These are phyloP conservation scores for Actinomucor elegans DNA, from an alignment of 371 early-diverging fungal species.

Conservation along the genomic window DNA sequence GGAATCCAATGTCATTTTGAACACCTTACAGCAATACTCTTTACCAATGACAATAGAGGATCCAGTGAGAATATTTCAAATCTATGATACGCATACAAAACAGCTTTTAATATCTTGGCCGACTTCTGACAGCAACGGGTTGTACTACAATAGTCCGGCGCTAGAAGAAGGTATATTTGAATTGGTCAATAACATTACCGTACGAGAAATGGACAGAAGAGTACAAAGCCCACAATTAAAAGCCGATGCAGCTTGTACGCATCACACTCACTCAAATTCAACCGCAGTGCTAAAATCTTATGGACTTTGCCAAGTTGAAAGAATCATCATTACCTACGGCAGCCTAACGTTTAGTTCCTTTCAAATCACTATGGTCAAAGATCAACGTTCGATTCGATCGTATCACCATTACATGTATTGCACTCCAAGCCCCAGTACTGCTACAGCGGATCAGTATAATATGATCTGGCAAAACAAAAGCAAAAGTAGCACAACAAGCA, in stretches of 20 bases:
- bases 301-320: conserved; percentile 26
- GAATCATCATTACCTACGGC: conserved; percentile 34
- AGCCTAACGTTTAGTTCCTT: conserved; percentile 28
- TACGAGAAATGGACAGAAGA: conserved; percentile 5
- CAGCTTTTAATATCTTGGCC: conserved; percentile 13
- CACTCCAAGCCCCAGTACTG: too few species aligned
- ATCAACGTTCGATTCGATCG: neutral
- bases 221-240: neutral
- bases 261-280: conserved; percentile 30
- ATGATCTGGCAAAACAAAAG: too few species aligned
- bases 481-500: too few species aligned
- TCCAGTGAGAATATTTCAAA: conserved; percentile 20
- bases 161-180: neutral
- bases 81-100: conserved; percentile 10
- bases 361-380: conserved; percentile 16
- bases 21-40: neutral
- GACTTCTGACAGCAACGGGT: neutral
- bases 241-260: conserved; percentile 21
- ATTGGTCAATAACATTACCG: neutral
- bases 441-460: too few species aligned
- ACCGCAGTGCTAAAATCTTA: conserved; percentile 7
- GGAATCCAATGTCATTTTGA: neutral
- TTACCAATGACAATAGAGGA: neutral
- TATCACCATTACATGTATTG: neutral
- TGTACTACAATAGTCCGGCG: too few species aligned